These are phyloP conservation scores for Schwanniomyces polymorphus DNA, from an alignment of 805 yeast genomes.

Conservation along the genomic window DNA sequence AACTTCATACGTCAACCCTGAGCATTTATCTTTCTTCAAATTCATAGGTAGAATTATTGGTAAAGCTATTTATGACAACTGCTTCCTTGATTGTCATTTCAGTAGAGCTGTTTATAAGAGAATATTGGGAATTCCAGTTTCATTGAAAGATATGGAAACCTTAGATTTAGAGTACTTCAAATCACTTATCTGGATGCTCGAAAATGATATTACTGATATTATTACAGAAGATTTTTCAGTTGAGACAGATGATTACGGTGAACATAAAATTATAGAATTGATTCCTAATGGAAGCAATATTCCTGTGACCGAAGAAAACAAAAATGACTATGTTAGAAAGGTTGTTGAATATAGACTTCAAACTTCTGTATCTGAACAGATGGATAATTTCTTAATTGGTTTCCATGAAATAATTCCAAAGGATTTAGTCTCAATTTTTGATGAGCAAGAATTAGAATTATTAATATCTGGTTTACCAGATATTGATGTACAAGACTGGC, in stretches of 20 bases:
- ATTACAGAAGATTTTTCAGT: conserved; percentile 93
- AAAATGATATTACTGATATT: conserved; percentile 93
- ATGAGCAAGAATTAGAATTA: conserved; percentile 92
- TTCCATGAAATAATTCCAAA: conserved; percentile 88
- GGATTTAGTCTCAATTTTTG: conserved; percentile 81
- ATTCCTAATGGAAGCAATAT: conserved; percentile 80
- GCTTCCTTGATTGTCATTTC: conserved; percentile 90
- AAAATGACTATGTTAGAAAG: conserved; percentile 80
- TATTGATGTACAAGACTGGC: conserved; percentile 96
- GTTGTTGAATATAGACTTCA: conserved; percentile 87
- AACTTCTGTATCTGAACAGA: conserved; percentile 81
- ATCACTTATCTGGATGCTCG: conserved; percentile 92
- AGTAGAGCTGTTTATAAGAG: conserved; percentile 92
- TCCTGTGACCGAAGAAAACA: conserved; percentile 86
- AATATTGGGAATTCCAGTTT: conserved; percentile 74
- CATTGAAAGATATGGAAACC: conserved; percentile 91
- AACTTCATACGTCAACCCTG: conserved; percentile 89
- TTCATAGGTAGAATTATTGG: conserved; percentile 94
- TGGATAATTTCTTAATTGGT: conserved; percentile 81
- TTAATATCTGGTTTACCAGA: conserved; percentile 94
- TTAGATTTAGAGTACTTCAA: conserved; percentile 90
- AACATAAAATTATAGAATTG: conserved; percentile 78
- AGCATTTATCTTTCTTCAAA: conserved; percentile 87
- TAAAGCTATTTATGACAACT: conserved; percentile 85
- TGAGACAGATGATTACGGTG: conserved; percentile 92